Evolutionary conservation across 495 filamentous ascomycete genomes (phyloP).

Genomic region (Aspergillus bertholletiae): DNA sequence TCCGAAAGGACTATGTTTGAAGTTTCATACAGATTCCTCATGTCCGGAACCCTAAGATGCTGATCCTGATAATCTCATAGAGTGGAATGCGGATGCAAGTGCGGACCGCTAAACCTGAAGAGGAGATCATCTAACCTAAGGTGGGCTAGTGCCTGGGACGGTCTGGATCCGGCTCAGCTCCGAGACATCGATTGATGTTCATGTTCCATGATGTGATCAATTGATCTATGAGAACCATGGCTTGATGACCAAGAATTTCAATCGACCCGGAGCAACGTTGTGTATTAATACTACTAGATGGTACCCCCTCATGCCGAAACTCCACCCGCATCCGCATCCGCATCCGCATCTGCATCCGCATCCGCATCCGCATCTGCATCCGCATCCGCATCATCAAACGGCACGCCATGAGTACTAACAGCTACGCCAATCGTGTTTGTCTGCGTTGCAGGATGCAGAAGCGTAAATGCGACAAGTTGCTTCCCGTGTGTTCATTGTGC

Average conservation of each 20-base stretch:
- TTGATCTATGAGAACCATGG: too few species aligned
- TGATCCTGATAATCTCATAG: neutral
- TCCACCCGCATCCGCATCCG: neutral
- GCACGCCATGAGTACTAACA: conserved; percentile 2
- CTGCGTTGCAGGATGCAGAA: conserved; percentile 6
- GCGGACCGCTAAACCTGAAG: neutral
- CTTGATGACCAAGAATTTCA: too few species aligned
- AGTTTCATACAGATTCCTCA: too few species aligned
- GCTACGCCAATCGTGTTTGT: neutral
- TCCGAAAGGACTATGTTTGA: neutral
- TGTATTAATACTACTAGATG: too few species aligned
- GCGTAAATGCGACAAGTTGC: conserved; percentile 1
- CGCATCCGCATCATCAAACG: neutral
- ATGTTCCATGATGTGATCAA: too few species aligned
- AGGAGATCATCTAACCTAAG: too few species aligned
- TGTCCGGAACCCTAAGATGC: too few species aligned
- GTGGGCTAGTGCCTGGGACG: too few species aligned
- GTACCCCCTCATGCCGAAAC: neutral
- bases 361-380: neutral
- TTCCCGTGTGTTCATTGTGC: conserved; percentile 2
- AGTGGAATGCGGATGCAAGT: neutral
- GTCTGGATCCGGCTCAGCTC: too few species aligned
- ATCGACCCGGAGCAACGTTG: too few species aligned
- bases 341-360: neutral
- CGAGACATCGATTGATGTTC: neutral